phyloP scores from a whole-genome alignment of 768 basidiomycete species.

The Pulveroboletus sp. region DNA sequence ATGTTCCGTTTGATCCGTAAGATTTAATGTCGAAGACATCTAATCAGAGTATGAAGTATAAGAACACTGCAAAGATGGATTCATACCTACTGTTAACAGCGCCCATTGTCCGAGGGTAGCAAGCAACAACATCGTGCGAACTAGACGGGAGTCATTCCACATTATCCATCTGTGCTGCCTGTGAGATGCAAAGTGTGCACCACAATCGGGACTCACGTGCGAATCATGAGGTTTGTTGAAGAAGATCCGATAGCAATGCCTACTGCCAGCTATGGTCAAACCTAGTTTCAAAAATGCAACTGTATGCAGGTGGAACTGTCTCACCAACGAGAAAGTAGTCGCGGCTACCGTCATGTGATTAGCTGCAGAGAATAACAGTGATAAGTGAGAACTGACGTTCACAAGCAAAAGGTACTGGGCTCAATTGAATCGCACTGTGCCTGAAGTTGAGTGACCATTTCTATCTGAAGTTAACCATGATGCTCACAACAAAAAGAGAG shows the following conservation, averaged over 20 bases:
- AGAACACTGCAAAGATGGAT: neutral
- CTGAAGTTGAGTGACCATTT: neutral
- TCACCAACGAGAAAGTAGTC: neutral
- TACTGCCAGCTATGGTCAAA: conserved; percentile 1
- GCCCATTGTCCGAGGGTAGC: conserved; percentile 11
- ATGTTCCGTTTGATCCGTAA: neutral
- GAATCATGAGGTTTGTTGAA: conserved; percentile 18
- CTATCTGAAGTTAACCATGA: neutral
- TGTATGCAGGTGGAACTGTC: neutral
- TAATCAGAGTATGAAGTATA: neutral
- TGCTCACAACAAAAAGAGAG: conserved; percentile 4
- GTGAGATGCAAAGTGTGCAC: neutral
- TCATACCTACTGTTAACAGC: conserved; percentile 4
- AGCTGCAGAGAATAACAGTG: neutral
- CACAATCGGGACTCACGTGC: conserved; percentile 8
- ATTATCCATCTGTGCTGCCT: conserved; percentile 11
- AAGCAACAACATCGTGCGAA: conserved; percentile 1
- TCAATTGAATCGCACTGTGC: conserved; percentile 5
- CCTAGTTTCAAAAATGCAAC: neutral
- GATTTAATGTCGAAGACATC: neutral
- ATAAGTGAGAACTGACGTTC: conserved; percentile 2
- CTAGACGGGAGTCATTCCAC: conserved; percentile 7
- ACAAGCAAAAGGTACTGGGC: conserved; percentile 2
- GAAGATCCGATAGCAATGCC: conserved; percentile 7
- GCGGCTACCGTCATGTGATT: neutral